Base-by-base conservation (phyloP, 2,329 filamentous ascomycete species). In the Aspergillus puulaauensis region DNA sequence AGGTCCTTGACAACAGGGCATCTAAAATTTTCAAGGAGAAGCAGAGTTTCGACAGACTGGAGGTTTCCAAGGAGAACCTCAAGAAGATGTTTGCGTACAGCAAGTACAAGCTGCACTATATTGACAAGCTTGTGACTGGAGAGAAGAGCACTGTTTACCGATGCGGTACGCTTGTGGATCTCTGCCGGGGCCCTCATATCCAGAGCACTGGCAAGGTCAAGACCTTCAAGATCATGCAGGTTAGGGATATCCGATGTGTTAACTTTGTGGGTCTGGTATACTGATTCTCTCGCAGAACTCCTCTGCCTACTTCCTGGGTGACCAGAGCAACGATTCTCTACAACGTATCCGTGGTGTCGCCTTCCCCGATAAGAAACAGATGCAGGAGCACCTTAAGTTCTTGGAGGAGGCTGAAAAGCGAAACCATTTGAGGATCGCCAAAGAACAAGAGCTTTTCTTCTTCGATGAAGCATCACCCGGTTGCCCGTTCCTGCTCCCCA, bases 51-150 rank as follows among this genome's bases (percentile, higher is more conserved):
- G 90, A 97, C 80, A 87, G 95, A 59, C 81, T 98, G 48, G 89
- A 89, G 63, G 85, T 97, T 71, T 90, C 90, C 64, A 98, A 98
- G 79, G 90, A 93, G 54, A 88, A 98, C 65, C 83, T 98, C 51
- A 85, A 95, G 52, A 91, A 96, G 74, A 96, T 98, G 90, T 98
- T 98, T 81, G 86, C 87, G 68, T 96, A 96, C 83, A 97, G 96
- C 83, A 95, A 95, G 75, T 98, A 96, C 82, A 98, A 99, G 85
- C 87, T 96, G 74, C 90, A 97, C 75, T 96, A 98, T 76, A 98
- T 99, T 79, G 89, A 91, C 68, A 90, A 92, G 80, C 92, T 96
- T 77, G 90, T 98, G 60, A 91, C 96, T 66, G 92, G 91, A 66
- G 93, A 91, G 56, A 91, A 84, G 72, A 96, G 91, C 73, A 98